A percentile compares a stretch with the other conserved stretches of the same genome.
These are phyloP conservation scores for Penicillium janthinellum DNA, from an alignment of 2,329 filamentous ascomycete genomes.

Conservation along the genomic window DNA sequence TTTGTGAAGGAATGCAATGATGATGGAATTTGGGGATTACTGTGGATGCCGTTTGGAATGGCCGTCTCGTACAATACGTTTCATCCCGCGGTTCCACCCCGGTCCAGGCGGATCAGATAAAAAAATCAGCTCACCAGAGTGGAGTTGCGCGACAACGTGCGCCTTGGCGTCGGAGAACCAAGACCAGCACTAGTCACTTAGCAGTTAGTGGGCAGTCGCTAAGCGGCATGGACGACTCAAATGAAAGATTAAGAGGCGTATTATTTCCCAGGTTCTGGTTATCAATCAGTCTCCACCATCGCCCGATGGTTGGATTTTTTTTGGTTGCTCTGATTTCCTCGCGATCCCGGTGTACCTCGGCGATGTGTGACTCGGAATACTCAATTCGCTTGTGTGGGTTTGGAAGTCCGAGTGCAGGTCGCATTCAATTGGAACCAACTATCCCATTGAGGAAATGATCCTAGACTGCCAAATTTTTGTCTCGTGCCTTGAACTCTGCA, in stretches of 20 bases:
- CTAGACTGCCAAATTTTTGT: background rate
- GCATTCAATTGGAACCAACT: no score
- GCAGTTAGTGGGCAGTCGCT: background rate
- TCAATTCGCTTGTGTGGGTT: background rate
- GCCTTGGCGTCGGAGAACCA: background rate
- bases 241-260: constrained; percentile 3
- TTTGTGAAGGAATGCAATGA: background rate
- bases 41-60: background rate
- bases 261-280: constrained; percentile 19
- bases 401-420: background rate
- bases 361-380: background rate
- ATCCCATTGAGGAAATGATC: background rate
- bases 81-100: constrained; percentile 5
- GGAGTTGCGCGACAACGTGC: constrained; percentile 12
- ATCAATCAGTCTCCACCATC: constrained; percentile 30
- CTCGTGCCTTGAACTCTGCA: background rate
- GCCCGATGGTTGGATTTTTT: background rate
- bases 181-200: background rate
- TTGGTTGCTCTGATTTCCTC: background rate
- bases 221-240: background rate
- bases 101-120: constrained; percentile 30
- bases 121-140: constrained; percentile 15
- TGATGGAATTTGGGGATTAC: background rate
- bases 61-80: constrained; percentile 18
- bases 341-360: background rate